Base-by-base conservation (phyloP, 371 early-diverging fungal genomes). In the Haplosporangium sp. region DNA sequence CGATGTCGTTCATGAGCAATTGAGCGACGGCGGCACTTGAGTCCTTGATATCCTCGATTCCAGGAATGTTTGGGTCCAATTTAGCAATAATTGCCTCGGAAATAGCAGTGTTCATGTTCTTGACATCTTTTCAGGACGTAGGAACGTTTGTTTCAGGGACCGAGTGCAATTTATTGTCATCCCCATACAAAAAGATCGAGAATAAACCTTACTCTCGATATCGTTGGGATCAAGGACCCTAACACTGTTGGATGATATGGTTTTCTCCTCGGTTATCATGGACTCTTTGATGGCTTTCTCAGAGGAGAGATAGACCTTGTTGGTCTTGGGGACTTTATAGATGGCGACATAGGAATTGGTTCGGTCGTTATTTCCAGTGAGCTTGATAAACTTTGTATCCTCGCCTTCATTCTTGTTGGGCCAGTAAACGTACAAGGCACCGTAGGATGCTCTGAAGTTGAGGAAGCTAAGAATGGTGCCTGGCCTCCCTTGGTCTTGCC, bases 21-120 rank as follows among this genome's bases (percentile, higher is more conserved):
- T 71, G 71, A 7, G 58, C 63, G 9, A 52, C 19, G 4, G 61
- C 65, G 27, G 52, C 50, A 42, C 47, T 39, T 1, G 65, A 55
- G n/a, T 65, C 71, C 40, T 71, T 56, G 44, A 71, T 45, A n/a
- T 71, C 61, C 35, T 71, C 65, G 34, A 60, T 60, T 11, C 71
- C 65, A 20, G 71, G 64, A 1, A 61, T 71, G 44, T 59, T 60
- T 27, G 71, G 71, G 34, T 71, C 65, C 55, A 71, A 40, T 37
- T 59, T 34, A 10, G 17, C 52, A 19, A 61, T 50, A 0, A 65
- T 5, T 8, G 15, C 4, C 17, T 35, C 37, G 17, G 48, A 4
- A 6, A 52, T 11, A 0, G 35, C 45, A 1, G 60, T 20, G 5
- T 9, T 13, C 1, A 50, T 13, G 13, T 17, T 52, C 47, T 27